phyloP scores from a whole-genome alignment of 306 rosid genomes.

The Dicorynia guianensis region DNA sequence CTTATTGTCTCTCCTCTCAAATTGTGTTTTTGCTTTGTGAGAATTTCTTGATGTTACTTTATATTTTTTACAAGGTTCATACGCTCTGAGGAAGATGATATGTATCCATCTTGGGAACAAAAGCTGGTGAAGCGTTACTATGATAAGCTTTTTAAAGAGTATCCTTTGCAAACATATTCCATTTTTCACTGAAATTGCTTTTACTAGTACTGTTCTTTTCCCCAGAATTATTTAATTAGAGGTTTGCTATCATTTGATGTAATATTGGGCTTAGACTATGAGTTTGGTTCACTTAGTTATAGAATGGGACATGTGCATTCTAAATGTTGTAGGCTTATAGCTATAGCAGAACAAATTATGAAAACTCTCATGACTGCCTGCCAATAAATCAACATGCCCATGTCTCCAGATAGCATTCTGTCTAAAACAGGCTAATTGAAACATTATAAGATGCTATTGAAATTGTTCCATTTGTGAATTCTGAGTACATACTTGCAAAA shows the following conservation, averaged over 20 bases:
- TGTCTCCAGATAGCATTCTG: neutral
- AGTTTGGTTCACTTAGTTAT: slow-evolving; percentile 21
- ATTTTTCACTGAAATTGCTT: slow-evolving; percentile 14
- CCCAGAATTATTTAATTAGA: neutral
- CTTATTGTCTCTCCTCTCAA: slow-evolving; percentile 28
- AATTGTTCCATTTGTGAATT: slow-evolving; percentile 14
- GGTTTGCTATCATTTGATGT: neutral
- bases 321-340: neutral
- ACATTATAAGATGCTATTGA: neutral
- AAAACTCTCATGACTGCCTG: slow-evolving; percentile 17
- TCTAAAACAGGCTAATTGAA: slow-evolving; percentile 16
- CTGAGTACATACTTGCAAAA: neutral
- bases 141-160: slow-evolving; percentile 96
- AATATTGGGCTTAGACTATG: neutral
- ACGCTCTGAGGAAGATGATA: slow-evolving; percentile 92
- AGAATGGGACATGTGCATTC: slow-evolving; percentile 2
- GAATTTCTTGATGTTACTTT: slow-evolving; percentile 43
- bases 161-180: slow-evolving; percentile 59
- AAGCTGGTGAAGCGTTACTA: slow-evolving; percentile 95
- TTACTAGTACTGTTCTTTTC: slow-evolving; percentile 27
- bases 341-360: slow-evolving; percentile 15
- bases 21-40: slow-evolving; percentile 26
- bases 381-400: neutral
- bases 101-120: slow-evolving; percentile 95
- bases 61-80: slow-evolving; percentile 71